Percentiles rank a stretch among this genome's conserved stretches.
Evolutionary conservation across 164 flowering plant species (phyloP).

Genomic region (Sextonia rubra): DNA sequence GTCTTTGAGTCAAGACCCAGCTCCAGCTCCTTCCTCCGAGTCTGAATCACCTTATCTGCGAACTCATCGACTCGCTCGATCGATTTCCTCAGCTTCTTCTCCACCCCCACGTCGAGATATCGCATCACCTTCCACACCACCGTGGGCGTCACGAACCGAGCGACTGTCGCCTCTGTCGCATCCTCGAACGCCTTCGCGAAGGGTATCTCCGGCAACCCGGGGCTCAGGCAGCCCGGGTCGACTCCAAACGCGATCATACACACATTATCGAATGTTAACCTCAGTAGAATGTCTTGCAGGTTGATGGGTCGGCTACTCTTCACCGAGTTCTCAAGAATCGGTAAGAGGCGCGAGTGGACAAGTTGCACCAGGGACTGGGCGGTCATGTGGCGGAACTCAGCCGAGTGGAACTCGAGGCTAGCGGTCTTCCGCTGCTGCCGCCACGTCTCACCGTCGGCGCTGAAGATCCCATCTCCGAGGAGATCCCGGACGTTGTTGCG

Average conservation of each 20-base stretch:
- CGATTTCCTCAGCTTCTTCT: slow-evolving; percentile 46
- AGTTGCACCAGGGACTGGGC: slow-evolving; percentile 58
- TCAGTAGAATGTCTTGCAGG: slow-evolving; percentile 67
- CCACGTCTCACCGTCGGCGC: slow-evolving; percentile 78
- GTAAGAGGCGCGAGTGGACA: slow-evolving; percentile 59
- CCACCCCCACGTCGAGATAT: slow-evolving; percentile 46
- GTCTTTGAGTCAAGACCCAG: slow-evolving; percentile 7
- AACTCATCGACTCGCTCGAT: slow-evolving; percentile 64
- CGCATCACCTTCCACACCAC: slow-evolving; percentile 70
- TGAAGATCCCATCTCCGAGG: slow-evolving; percentile 92
- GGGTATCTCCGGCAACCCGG: slow-evolving; percentile 65
- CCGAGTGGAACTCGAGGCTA: slow-evolving; percentile 82
- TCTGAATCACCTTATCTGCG: slow-evolving; percentile 57
- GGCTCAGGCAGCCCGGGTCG: slow-evolving; percentile 77
- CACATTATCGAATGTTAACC: slow-evolving; percentile 87
- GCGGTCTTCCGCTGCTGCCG: slow-evolving; percentile 77
- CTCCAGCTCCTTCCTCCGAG: slow-evolving; percentile 65
- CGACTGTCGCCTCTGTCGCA: slow-evolving; percentile 68
- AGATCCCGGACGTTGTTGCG: slow-evolving; percentile 50
- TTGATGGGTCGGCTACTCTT: slow-evolving; percentile 30
- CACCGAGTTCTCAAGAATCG: slow-evolving; percentile 44
- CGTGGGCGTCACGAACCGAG: slow-evolving; percentile 68
- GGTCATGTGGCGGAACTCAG: slow-evolving; percentile 58
- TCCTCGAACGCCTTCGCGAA: slow-evolving; percentile 82
- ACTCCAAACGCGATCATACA: slow-evolving; percentile 96